Evolutionary conservation across 1,284 basidiomycete genomes (phyloP).

Genomic region (Ustilago nuda): DNA sequence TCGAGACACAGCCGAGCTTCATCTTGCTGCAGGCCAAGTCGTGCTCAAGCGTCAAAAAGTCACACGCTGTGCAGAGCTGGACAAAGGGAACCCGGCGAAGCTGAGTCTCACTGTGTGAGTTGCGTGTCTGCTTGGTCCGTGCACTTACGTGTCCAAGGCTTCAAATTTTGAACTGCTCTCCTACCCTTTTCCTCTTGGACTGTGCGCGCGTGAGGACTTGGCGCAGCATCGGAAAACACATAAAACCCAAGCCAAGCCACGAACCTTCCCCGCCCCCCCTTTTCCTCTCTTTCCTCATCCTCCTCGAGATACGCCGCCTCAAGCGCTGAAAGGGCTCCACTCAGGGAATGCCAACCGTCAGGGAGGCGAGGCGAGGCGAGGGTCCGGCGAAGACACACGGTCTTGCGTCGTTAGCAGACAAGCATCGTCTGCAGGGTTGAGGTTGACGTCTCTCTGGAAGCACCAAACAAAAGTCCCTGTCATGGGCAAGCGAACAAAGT

Average conservation of each 20-base stretch:
- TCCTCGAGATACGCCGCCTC: conserved; percentile 16
- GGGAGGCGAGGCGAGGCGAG: conserved; percentile 32
- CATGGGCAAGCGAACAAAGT: neutral
- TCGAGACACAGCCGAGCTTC: neutral
- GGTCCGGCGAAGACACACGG: conserved; percentile 25
- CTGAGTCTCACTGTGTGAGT: neutral
- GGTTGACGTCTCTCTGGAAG: neutral
- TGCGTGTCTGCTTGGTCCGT: neutral
- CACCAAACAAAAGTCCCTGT: conserved; percentile 2
- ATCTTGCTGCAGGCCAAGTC: neutral
- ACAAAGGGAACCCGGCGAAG: conserved; percentile 7
- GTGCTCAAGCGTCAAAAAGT: neutral
- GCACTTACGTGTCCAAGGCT: neutral
- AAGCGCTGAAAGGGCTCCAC: neutral
- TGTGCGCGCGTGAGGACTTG: neutral
- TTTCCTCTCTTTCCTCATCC: conserved; percentile 22
- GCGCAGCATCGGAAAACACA: conserved; percentile 3
- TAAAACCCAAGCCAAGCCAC: conserved; percentile 20
- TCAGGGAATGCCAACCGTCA: conserved; percentile 7
- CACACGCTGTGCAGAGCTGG: neutral
- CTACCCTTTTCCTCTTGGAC: neutral
- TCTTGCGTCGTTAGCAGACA: conserved; percentile 12
- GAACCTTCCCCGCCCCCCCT: conserved; percentile 6
- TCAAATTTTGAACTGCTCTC: neutral
- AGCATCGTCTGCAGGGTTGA: neutral